phyloP scores from a whole-genome alignment of 2,329 filamentous ascomycete genomes.

The Scedosporium boydii region DNA sequence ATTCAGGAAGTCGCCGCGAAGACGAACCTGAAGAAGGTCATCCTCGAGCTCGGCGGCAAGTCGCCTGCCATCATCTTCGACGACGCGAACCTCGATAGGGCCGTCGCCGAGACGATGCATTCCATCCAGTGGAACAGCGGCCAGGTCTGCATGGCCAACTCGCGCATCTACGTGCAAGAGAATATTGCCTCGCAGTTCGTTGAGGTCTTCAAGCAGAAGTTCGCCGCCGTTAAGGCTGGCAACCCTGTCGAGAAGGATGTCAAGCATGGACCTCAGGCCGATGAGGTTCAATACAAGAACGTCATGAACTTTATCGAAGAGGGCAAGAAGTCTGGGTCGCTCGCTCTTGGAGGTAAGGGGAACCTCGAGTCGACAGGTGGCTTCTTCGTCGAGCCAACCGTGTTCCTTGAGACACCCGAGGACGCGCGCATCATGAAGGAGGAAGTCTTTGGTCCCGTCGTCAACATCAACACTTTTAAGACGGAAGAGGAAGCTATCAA shows the following conservation, averaged over 20 bases:
- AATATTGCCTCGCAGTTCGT: constrained; percentile 47
- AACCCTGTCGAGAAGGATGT: constrained; percentile 23
- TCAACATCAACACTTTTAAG: constrained; percentile 38
- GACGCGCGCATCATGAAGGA: constrained; percentile 41
- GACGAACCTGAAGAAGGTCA: constrained; percentile 55
- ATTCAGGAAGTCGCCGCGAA: constrained; percentile 64
- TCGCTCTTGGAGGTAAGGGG: constrained; percentile 19
- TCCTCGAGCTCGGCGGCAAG: constrained; percentile 61
- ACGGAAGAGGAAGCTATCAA: constrained; percentile 22
- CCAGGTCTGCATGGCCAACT: constrained; percentile 52
- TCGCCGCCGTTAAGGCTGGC: constrained; percentile 25
- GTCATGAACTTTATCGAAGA: constrained; percentile 35
- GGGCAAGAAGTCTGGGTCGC: constrained; percentile 27
- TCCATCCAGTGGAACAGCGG: constrained; percentile 44
- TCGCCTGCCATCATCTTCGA: constrained; percentile 55
- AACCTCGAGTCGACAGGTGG: constrained; percentile 19
- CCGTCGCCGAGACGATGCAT: constrained; percentile 40
- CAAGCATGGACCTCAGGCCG: constrained; percentile 37
- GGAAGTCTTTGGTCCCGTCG: constrained; percentile 57
- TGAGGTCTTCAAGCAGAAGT: constrained; percentile 40
- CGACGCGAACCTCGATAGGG: constrained; percentile 54
- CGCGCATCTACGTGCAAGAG: constrained; percentile 47
- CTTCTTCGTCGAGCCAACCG: constrained; percentile 19
- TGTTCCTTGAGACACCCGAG: constrained; percentile 18
- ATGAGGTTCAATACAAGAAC: constrained; percentile 37